A percentile compares a stretch with the other conserved stretches of the same genome.
These are phyloP conservation scores for Podospora bellae-mahoneyi DNA, from an alignment of 495 filamentous ascomycete species.

Conservation along the genomic window DNA sequence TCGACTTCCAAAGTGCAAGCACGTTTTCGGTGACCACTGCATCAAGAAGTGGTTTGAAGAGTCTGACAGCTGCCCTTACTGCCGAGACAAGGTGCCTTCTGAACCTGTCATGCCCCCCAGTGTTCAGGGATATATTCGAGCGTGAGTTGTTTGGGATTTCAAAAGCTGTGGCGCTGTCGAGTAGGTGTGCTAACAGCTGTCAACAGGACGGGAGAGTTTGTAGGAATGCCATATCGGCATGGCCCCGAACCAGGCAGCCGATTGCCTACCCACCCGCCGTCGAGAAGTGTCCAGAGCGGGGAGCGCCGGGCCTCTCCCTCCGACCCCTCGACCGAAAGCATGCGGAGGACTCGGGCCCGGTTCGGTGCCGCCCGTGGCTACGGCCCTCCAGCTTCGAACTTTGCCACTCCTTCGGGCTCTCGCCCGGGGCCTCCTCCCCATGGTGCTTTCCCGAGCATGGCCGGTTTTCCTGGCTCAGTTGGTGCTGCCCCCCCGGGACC, in stretches of 20 bases:
- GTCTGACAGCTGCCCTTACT: slow-evolving; percentile 57
- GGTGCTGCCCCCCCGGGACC: no score
- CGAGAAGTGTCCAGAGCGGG: slow-evolving; percentile 23
- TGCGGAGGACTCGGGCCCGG: slow-evolving; percentile 39
- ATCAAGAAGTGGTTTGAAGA: slow-evolving; percentile 61
- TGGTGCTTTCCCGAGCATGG: not conserved
- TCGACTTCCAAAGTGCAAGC: slow-evolving; percentile 54
- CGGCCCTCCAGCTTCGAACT: not conserved
- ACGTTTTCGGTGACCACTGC: slow-evolving; percentile 57
- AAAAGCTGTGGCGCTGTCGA: not conserved
- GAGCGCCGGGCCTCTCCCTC: slow-evolving; percentile 41
- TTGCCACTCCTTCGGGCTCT: not conserved
- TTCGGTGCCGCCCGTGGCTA: slow-evolving; percentile 30
- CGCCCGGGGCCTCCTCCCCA: not conserved
- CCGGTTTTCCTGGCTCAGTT: not conserved
- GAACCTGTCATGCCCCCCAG: slow-evolving; percentile 30
- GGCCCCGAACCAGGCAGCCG: not conserved
- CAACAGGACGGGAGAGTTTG: not conserved
- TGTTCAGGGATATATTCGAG: slow-evolving; percentile 8
- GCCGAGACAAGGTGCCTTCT: slow-evolving; percentile 54
- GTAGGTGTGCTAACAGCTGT: not conserved
- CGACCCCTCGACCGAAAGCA: slow-evolving; percentile 32
- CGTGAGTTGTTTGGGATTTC: slow-evolving; percentile 13
- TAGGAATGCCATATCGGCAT: not conserved
- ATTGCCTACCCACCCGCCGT: not conserved